A percentile compares a stretch with the other conserved stretches of the same genome.
phyloP scores from a whole-genome alignment of 169 alveolate species.

The Fabrea salina region DNA sequence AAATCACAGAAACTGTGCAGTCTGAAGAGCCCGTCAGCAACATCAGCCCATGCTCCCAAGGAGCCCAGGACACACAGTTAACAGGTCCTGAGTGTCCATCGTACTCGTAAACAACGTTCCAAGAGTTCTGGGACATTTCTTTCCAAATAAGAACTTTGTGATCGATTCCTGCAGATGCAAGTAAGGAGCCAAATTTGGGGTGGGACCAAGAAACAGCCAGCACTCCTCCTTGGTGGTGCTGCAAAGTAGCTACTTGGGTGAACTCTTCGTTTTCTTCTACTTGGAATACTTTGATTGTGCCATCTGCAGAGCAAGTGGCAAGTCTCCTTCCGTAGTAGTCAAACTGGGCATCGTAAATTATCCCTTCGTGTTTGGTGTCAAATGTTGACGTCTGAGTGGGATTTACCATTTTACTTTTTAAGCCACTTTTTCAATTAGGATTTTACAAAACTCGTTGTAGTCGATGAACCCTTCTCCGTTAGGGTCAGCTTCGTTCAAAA shows the following conservation, averaged over 20 bases:
- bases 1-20: conserved; percentile 64
- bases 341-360: conserved; percentile 77
- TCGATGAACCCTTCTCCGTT: conserved; percentile 53
- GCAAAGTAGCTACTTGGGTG: conserved; percentile 51
- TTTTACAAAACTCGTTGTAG: no score
- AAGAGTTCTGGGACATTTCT: conserved; percentile 60
- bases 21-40: conserved; percentile 77
- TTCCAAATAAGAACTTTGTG: conserved; percentile 80
- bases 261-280: conserved; percentile 54
- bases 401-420: no score
- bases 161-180: conserved; percentile 89
- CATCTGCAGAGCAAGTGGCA: conserved; percentile 88
- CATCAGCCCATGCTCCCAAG: conserved; percentile 80
- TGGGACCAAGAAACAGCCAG: conserved; percentile 91
- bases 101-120: conserved; percentile 67
- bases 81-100: conserved; percentile 72
- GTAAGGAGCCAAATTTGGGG: conserved; percentile 84
- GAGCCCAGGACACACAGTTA: conserved; percentile 76
- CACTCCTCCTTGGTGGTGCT: conserved; percentile 86
- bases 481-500: conserved; percentile 45
- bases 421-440: no score
- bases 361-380: conserved; percentile 69
- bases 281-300: conserved; percentile 71
- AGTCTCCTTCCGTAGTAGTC: conserved; percentile 86
- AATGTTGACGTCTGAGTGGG: no score